Evolutionary conservation across 1,284 basidiomycete species (phyloP), one percentile per base, ranked within the genome.

Genomic region (Acaromyces ingoldii): DNA sequence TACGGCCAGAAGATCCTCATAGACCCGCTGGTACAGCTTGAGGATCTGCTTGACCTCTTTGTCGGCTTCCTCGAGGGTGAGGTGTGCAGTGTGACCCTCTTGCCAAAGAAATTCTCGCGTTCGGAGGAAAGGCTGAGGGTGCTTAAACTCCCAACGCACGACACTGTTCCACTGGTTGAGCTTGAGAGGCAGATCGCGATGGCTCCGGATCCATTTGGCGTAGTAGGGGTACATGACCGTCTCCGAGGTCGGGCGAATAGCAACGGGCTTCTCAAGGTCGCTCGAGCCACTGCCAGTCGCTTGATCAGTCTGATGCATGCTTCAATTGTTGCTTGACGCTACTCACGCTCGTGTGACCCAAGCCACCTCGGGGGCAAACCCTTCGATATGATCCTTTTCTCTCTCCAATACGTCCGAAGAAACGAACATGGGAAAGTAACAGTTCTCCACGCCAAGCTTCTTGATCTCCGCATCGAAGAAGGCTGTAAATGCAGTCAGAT

Each of bases 61-160:
- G 74, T 90, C 92, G 33, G 93, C 93, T 77, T 95, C 91, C 11
- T 81, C 74, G 76, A 91, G 87, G 64, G 88, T 89, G 48, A 95
- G 81, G 79, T 88, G 85, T 1, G 93, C 95, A 4, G 95, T 97
- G 81, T 99, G 93, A 41, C 93, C 93, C 78, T 99, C 95, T 80
- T 99, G 93, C 93, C 95, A 99, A 30, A 99, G 81, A 83, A 97
- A 99, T 79, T 98, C 93, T 72, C 95, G 89, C 1, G 95, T 98
- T 60, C 93, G 90, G 37, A 99, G 83, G 87, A 99, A 99, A 2
- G 93, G 93, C 78, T 98, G 41, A 50, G 93, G 95, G 78, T 93
- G 95, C 80, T 99, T 99, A 82, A 98, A 98, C 78, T 99, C 93
- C 93, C 93, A 99, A 60, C 93, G 86, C 25, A 99, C 93, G 70